Evolutionary conservation across 306 rosid species (phyloP).

Genomic region (Fragaria nilgerrensis): DNA sequence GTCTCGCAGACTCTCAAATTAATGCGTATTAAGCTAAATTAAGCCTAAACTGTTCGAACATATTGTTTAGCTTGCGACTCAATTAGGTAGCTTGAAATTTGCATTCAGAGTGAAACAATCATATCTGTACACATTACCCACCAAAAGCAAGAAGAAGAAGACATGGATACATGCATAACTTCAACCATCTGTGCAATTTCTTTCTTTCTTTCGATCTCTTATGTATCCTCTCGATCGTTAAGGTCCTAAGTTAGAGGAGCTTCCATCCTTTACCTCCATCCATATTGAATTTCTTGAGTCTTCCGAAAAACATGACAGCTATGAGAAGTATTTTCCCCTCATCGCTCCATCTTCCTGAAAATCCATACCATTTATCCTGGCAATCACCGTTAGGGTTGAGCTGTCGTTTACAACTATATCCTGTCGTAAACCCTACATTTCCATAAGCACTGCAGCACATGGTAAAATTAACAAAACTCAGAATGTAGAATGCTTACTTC

Average conservation of each 20-base stretch:
- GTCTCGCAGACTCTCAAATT: no score
- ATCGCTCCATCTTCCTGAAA: constrained; percentile 55
- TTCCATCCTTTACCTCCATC: constrained; percentile 57
- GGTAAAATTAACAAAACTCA: background rate
- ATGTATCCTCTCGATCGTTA: background rate
- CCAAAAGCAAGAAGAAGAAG: background rate
- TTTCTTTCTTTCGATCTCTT: background rate
- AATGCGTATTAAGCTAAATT: background rate
- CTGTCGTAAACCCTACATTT: constrained; percentile 68
- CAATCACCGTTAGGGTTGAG: constrained; percentile 28
- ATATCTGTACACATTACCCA: background rate
- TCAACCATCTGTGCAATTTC: background rate
- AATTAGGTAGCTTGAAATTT: background rate
- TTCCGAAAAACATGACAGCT: constrained; percentile 69
- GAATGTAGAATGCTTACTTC: background rate
- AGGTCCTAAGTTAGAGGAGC: constrained; percentile 14
- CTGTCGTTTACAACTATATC: constrained; percentile 56
- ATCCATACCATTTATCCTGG: constrained; percentile 56
- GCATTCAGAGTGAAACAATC: background rate
- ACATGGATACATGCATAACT: background rate
- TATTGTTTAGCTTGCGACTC: background rate
- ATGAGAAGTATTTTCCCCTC: constrained; percentile 51
- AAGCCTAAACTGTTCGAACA: background rate
- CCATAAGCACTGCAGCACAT: constrained; percentile 65
- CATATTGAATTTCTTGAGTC: constrained; percentile 57